Evolutionary conservation across 2,329 filamentous ascomycete genomes (phyloP), one percentile per base, ranked within the genome.

Genomic region (Fusarium sp.): DNA sequence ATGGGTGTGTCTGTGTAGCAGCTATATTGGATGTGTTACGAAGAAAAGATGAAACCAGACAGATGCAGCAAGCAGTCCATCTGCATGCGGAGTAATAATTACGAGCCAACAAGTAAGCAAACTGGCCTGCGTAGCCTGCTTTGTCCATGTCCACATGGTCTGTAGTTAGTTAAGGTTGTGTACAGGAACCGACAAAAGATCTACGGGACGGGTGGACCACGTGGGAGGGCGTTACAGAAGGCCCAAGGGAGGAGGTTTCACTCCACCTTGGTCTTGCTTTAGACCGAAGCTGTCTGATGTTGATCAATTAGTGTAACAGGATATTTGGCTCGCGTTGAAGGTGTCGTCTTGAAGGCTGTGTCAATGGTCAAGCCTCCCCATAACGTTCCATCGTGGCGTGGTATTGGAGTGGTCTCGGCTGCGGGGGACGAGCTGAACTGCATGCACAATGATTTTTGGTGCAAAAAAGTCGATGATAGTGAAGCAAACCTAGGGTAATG

Each of bases 181-280:
- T 33, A 44, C 22, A 58, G 26, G n/a, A 26, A 44, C 24, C 49
- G 45, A 26, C 22, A 49, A 31, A 59, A 45, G 55, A 67, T 58
- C 52, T 55, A 58, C 62, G 49, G 53, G 20, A 56, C 42, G 58
- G 65, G 40, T 63, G 58, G 65, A 60, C 71, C 68, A 73, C 63
- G 69, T 69, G 68, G 61, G 58, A 65, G 53, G 51, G 46, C 57
- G 68, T 60, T 49, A 48, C 46, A 60, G 53, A 48, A 45, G 24
- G 18, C 20, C 22, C 20, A 51, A 38, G 44, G 49, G 24, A 34
- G 36, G 57, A 55, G 49, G 66, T 59, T 68, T 70, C 57, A 68
- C 49, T 59, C 57, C 44, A 58, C 34, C 42, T 34, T 11, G 43
- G 46, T 42, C 45, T 66, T 31, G 28, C 10, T 5, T 31, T 31